These are phyloP conservation scores for Trichoderma gamsii DNA, from an alignment of 495 filamentous ascomycete species.

Conservation along the genomic window DNA sequence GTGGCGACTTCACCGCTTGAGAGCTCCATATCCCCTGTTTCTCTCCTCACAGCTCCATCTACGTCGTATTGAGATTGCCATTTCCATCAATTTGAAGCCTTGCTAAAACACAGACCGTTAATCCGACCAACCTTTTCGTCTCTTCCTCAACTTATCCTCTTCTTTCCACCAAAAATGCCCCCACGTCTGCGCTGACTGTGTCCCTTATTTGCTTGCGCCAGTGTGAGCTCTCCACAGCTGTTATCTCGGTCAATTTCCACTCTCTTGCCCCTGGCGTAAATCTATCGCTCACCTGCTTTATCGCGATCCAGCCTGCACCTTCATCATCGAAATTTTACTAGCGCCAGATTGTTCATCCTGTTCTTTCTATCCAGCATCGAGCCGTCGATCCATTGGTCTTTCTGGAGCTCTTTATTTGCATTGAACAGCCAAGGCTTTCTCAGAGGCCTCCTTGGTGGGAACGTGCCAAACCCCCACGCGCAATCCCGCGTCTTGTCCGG, in stretches of 20 bases:
- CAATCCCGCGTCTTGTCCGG: conserved; percentile 7
- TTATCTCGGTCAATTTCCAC: neutral
- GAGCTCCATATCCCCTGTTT: no score
- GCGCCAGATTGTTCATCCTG: neutral
- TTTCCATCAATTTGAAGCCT: neutral
- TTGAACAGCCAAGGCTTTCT: neutral
- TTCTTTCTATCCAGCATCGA: neutral
- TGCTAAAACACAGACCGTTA: neutral
- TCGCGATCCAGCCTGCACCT: neutral
- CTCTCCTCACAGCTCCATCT: neutral
- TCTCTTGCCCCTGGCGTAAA: neutral
- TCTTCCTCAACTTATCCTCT: neutral
- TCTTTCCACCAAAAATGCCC: neutral
- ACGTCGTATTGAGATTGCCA: neutral
- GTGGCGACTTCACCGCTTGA: no score
- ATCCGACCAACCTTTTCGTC: neutral
- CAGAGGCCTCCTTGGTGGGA: neutral
- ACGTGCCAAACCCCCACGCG: neutral
- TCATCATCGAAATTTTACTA: neutral
- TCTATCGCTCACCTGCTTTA: neutral
- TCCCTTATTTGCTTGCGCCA: neutral
- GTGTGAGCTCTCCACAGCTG: neutral
- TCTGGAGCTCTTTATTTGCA: neutral
- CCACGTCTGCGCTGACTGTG: neutral
- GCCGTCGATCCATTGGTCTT: neutral